phyloP scores from a whole-genome alignment of 768 basidiomycete genomes.

The Trametes villosa region DNA sequence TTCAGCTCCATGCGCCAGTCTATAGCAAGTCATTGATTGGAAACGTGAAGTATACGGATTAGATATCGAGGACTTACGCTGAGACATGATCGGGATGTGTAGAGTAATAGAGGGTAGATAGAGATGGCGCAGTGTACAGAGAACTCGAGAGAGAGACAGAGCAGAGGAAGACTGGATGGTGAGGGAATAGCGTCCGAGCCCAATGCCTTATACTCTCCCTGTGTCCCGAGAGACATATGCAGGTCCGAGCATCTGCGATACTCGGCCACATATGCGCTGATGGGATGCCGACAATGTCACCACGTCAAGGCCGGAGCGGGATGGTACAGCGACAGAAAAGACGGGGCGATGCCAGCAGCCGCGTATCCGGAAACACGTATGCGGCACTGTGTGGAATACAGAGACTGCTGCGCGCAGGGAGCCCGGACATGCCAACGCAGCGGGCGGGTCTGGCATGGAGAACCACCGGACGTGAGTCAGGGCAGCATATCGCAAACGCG shows the following conservation, averaged over 20 bases:
- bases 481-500: constrained; percentile 2
- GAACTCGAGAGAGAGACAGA: background rate
- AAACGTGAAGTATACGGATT: background rate
- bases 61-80: background rate
- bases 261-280: constrained; percentile 6
- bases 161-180: background rate
- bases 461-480: constrained; percentile 13
- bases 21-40: background rate
- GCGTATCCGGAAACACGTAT: constrained; percentile 18
- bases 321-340: background rate
- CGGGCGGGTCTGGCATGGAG: background rate
- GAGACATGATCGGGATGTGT: background rate
- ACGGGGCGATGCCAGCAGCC: constrained; percentile 1
- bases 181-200: too few species aligned
- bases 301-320: background rate
- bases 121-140: background rate
- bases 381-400: constrained; percentile 12
- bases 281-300: constrained; percentile 5
- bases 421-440: constrained; percentile 3
- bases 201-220: background rate
- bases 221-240: background rate
- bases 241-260: constrained; percentile 17
- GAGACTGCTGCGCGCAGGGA: constrained; percentile 12
- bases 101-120: background rate
- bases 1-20: constrained; percentile 33